Evolutionary conservation across 2,329 filamentous ascomycete species (phyloP).

Genomic region (Aureobasidium uvarum): DNA sequence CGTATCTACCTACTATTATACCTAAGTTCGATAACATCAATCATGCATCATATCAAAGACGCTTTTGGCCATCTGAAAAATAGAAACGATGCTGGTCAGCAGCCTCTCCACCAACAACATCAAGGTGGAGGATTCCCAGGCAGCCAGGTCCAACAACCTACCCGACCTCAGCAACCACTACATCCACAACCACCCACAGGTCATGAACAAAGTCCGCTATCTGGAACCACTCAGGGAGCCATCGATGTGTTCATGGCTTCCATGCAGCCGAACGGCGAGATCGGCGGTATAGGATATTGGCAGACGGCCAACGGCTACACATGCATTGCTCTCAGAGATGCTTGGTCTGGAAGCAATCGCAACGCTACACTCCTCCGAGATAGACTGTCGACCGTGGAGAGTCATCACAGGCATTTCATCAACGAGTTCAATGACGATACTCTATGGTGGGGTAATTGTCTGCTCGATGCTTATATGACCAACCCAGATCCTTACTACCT

Average conservation of each 20-base stretch:
- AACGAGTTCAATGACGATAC: slow-evolving; percentile 36
- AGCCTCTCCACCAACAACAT: slow-evolving; percentile 10
- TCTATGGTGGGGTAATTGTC: slow-evolving; percentile 35
- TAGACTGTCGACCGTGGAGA: slow-evolving; percentile 30
- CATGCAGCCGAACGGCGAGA: slow-evolving; percentile 31
- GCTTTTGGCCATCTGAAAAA: slow-evolving; percentile 1
- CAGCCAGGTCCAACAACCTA: slow-evolving; percentile 19
- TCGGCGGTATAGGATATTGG: slow-evolving; percentile 36
- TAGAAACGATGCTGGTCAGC: neutral
- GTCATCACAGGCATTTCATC: slow-evolving; percentile 31
- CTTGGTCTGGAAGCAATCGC: slow-evolving; percentile 30
- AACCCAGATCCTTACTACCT: slow-evolving; percentile 32
- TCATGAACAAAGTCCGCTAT: slow-evolving; percentile 4
- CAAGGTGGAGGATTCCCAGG: slow-evolving; percentile 1
- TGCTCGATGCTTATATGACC: slow-evolving; percentile 32
- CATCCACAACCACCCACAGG: neutral
- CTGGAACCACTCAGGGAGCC: slow-evolving; percentile 30
- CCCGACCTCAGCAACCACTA: slow-evolving; percentile 12
- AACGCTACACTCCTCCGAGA: slow-evolving; percentile 31
- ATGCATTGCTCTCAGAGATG: slow-evolving; percentile 34
- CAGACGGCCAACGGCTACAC: slow-evolving; percentile 37
- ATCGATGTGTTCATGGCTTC: slow-evolving; percentile 34
- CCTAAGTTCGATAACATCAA: neutral
- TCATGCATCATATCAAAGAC: slow-evolving; percentile 23
- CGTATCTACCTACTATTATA: neutral